Base-by-base conservation (phyloP, 192 early-diverging fungal genomes). In the Gamsiella multidivaricata region DNA sequence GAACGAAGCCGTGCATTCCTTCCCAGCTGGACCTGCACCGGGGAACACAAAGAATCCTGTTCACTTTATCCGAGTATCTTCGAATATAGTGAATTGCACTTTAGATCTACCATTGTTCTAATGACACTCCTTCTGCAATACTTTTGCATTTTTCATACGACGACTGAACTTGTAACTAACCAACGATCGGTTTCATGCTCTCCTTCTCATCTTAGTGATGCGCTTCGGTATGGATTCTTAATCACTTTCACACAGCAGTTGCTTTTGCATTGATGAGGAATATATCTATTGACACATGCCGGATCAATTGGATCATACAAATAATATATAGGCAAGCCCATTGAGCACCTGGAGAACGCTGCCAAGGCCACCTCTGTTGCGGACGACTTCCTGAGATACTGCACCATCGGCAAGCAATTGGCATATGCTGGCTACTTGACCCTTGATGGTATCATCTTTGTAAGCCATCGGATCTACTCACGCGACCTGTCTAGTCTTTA, bases 271-370 rank as follows among this genome's bases (percentile, higher is more conserved):
- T 46, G 42, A 43, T n/a, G 12, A n/a, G 5, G 15, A 46, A 7
- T 18, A 46, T n/a, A 46, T 46, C 4, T 46, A 46, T 46, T 46
- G 45, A 46, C n/a, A 46, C 17, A 9, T n/a, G 10, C n/a, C n/a
- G 9, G 45, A 46, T 46, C n/a, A n/a, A 46, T 46, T 47, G 15
- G 34, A 15, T 34, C 25, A 12, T 20, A 11, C n/a, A n/a, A n/a
- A 10, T 46, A 41, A 46, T 39, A 20, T 33, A 37, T 58, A 73
- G 70, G 81, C 45, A 89, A 91, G 59, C 89, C 90, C 32, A 49
- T 93, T 54, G 91, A 93, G 69, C 88, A 89, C 79, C 79, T 83
- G 41, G 85, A 87, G 20, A 79, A 80, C 47, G 87, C 88, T 50
- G 58, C 84, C 54, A 90, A 91, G 71, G 82, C 82, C 11, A 45